Percentiles rank a stretch among this genome's conserved stretches.
Evolutionary conservation across 257 asterid genomes (phyloP).

Genomic region (Marsdenia floribunda): DNA sequence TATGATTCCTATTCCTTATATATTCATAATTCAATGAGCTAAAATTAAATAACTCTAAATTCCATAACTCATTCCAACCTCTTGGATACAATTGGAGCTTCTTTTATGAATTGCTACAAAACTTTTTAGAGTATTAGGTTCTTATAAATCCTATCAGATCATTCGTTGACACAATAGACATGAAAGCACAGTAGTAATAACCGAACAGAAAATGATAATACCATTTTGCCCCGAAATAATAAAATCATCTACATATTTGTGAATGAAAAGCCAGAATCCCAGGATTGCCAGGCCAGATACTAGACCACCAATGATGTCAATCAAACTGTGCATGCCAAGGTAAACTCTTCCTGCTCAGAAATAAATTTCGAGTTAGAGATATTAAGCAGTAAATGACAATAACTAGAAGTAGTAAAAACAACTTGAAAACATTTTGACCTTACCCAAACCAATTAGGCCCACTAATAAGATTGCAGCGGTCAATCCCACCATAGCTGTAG

Average conservation of each 20-base stretch:
- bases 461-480: slow-evolving; percentile 47
- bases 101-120: background rate
- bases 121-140: background rate
- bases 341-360: slow-evolving; percentile 69
- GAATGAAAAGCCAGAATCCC: slow-evolving; percentile 66
- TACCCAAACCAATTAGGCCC: slow-evolving; percentile 68
- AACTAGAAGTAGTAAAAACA: slow-evolving; percentile 8
- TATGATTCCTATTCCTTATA: background rate
- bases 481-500: slow-evolving; percentile 37
- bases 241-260: slow-evolving; percentile 56
- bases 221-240: slow-evolving; percentile 79
- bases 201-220: slow-evolving; percentile 20
- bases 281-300: slow-evolving; percentile 65
- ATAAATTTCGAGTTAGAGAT: slow-evolving; percentile 15
- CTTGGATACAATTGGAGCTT: background rate
- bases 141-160: background rate
- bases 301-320: slow-evolving; percentile 75
- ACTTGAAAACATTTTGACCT: slow-evolving; percentile 19
- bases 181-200: background rate
- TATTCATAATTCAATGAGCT: background rate
- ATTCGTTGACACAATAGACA: background rate
- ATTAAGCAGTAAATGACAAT: background rate
- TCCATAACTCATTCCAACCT: background rate
- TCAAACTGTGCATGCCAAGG: slow-evolving; percentile 94
- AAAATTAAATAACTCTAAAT: background rate